Base-by-base conservation (phyloP, 768 basidiomycete genomes). In the Tubosaeta sp. region DNA sequence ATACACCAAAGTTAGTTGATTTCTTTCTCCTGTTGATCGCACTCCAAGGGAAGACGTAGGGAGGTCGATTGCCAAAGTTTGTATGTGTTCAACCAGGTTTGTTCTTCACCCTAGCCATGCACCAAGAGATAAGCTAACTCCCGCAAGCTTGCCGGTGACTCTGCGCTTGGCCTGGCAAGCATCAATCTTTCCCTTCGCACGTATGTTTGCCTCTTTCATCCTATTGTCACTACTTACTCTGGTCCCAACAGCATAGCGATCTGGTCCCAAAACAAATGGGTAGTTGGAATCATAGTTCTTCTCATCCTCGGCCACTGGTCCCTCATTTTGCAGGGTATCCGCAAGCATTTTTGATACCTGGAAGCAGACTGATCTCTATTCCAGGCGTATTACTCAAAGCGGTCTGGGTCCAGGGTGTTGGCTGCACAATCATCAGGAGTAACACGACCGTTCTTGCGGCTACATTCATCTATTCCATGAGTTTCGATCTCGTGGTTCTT, bases 381-480 rank as follows among this genome's bases (percentile, higher is more conserved):
- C 19, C 43, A 84, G 85, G 84, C 29, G 74, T 85, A 6, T 74
- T 81, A n/a, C 65, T 88, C 14, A 81, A 74, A 43, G 83, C 82
- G 0, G 47, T 51, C 4, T 88, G 84, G 84, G 33, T 70, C n/a
- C 71, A 75, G 9, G 72, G 65, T 2, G 48, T 61, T 11, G 74
- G 76, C 0, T 88, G 86, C 62, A 70, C 72, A 2, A 85, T 88
- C 51, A 72, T 74, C 1, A 61, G 76, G 29, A 84, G 85, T 7
- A 79, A 84, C 62, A 88, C 81, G 64, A 80, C 65, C 9, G 68
- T 86, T 47, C 76, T 88, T 31, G 82, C 84, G 5, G 81, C 83
- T 3, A 83, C 83, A 4, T 88, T 87, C 66, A 83, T 87, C 31
- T 88, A 88, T 59, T 82, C 85, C 29, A 89, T 88, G 87, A 72